Evolutionary conservation across 2,329 filamentous ascomycete species (phyloP), one percentile per base, ranked within the genome.

Genomic region (Epichloe bromicola): DNA sequence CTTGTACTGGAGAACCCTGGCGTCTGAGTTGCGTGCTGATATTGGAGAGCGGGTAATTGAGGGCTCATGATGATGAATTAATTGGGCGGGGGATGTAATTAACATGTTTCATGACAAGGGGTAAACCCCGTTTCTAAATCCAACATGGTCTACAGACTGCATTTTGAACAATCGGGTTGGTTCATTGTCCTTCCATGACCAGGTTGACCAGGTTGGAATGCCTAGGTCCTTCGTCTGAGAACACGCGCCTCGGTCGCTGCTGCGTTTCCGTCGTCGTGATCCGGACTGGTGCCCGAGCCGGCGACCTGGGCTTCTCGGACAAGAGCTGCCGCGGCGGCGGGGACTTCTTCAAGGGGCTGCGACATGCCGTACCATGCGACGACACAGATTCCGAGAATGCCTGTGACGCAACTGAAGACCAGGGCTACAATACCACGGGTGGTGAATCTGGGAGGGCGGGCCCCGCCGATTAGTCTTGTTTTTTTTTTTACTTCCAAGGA

Each of bases 391-490:
- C 87, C 87, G 6, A 87, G 58, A 46, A 89, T 70, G 2, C 85
- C 88, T 15, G 76, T 75, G 3, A 89, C 55, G 55, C 76, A 78
- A 60, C 83, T 87, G 61, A 91, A 87, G 2, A 83, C 82, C 57
- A 93, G 67, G 11, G 87, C 87, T 1, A 88, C 76, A 42, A 86
- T 85, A 7, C 87, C 88, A 37, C 75, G 74, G 0, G 80, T 65
- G 0, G 83, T 87, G 63, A 90, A 89, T 1, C 74, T 74, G 30
- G 2, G 10, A 30, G 14, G n/a, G 14, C 2, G n/a, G n/a, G 17
- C 38, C 48, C 52, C 23, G 58, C 54, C 5, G 45, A n/a, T 37
- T n/a, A 47, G 34, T 51, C 23, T 17, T 23, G n/a, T 6, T 19
- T 19, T 19, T 19, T 2, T 19, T 10, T 23, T 23, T 6, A 4